These are phyloP conservation scores for Akanthomyces dipterigenus DNA, from an alignment of 2,329 filamentous ascomycete genomes.

Conservation along the genomic window DNA sequence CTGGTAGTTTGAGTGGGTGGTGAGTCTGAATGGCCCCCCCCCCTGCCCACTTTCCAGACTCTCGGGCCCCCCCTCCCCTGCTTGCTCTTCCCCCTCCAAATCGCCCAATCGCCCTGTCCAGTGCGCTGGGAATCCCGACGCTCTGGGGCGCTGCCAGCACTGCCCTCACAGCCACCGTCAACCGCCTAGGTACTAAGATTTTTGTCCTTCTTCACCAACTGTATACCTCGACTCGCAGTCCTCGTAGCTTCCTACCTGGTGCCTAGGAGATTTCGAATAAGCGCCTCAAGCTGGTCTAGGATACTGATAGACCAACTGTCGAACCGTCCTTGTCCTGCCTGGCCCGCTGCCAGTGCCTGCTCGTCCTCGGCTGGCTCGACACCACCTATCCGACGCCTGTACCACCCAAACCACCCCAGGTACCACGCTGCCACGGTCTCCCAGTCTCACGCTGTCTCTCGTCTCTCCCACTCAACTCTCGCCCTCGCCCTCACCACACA, in stretches of 20 bases:
- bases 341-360: too few species aligned
- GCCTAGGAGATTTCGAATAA: too few species aligned
- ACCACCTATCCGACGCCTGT: constrained; percentile 1
- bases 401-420: constrained; percentile 4
- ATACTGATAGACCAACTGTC: too few species aligned
- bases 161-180: background rate
- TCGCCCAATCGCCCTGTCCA: constrained; percentile 5
- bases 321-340: too few species aligned
- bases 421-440: background rate
- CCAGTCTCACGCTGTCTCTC: constrained; percentile 7
- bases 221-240: background rate
- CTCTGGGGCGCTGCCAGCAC: background rate
- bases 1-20: too few species aligned
- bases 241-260: too few species aligned
- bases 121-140: constrained; percentile 8
- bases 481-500: background rate
- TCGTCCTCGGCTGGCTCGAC: background rate
- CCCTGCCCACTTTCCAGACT: constrained; percentile 11
- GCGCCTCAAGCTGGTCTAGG: too few species aligned
- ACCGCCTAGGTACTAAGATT: background rate
- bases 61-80: constrained; percentile 9
- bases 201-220: background rate
- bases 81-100: background rate
- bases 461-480: constrained; percentile 1
- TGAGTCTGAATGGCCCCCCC: background rate